Conservation (phyloP, 495 filamentous ascomycete species). For the Tuber microsphaerosporum region DNA sequence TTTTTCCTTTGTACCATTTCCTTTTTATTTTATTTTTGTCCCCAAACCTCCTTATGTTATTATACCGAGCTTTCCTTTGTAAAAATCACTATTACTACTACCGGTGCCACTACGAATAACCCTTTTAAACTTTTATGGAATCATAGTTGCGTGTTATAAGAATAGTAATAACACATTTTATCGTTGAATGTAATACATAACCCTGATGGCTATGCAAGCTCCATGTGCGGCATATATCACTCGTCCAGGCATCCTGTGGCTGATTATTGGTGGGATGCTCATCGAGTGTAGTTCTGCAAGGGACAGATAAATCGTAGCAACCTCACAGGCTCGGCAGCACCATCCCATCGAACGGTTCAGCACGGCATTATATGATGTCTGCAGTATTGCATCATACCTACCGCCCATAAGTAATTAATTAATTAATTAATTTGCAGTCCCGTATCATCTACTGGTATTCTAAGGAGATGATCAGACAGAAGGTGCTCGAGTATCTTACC, state of each 20-base stretch:
- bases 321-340: neutral
- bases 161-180: constrained; percentile 9
- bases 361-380: neutral
- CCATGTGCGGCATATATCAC: neutral
- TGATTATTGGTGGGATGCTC: neutral
- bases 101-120: neutral
- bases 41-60: constrained; percentile 19
- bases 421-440: too few species aligned
- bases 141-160: constrained; percentile 8
- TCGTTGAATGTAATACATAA: neutral
- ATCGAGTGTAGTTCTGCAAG: neutral
- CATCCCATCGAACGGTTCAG: neutral
- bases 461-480: neutral
- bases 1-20: constrained; percentile 20
- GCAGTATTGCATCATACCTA: neutral
- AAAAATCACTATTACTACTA: neutral
- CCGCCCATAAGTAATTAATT: too few species aligned
- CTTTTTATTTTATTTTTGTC: constrained; percentile 13
- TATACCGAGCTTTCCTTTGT: constrained; percentile 16
- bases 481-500: neutral
- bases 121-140: constrained; percentile 6
- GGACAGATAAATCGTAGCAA: neutral
- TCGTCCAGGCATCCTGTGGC: neutral
- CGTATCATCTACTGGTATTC: neutral
- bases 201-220: neutral